These are phyloP conservation scores for Malus domestica DNA, from an alignment of 306 rosid genomes.

Conservation along the genomic window ASM211411v1 NC_041805.1:31824001-31824500, in stretches of 20 bases:
- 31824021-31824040: not conserved
- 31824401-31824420: conserved; percentile 95
- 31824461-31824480: not conserved
- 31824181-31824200: too few species aligned
- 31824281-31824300: not conserved
- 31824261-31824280: too few species aligned
- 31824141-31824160: too few species aligned
- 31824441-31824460: not conserved
- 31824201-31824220: too few species aligned
- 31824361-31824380: conserved; percentile 93
- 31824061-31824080: not conserved
- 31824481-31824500: not conserved
- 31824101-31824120: not conserved
- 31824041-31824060: not conserved
- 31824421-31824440: conserved; percentile 16
- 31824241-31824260: too few species aligned
- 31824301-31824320: not conserved
- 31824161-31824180: too few species aligned
- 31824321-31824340: not conserved
- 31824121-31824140: not conserved
- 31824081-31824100: not conserved
- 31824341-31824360: not conserved
- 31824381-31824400: conserved; percentile 88
- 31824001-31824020: not conserved
- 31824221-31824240: too few species aligned